Evolutionary conservation across 441 rosid species (phyloP), one percentile per base, ranked within the genome.

Genomic region (Omphalea diandra): DNA sequence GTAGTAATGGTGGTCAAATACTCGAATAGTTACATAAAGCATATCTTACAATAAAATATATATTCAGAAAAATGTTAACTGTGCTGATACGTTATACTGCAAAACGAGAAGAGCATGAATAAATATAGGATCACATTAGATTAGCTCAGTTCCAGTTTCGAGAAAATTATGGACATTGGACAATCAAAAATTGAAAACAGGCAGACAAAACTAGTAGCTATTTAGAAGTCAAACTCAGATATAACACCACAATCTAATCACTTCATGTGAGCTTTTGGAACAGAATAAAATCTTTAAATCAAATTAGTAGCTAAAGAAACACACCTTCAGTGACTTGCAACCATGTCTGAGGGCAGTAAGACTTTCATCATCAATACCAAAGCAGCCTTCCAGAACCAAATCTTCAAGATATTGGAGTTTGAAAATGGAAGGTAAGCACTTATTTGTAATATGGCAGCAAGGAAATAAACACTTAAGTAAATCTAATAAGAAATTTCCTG

Each of bases 311-410:
- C 75, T 4, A 55, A 31, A 6, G n/a, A 18, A 55, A 56, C 67
- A 55, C 78, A 94, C 98, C 96, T 90, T 90, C 12, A 90, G 72
- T 17, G 98, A 84, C 71, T 81, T 83, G 94, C 90, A 88, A 32
- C 83, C 84, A 74, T 84, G 88, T 60, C 67, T 80, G 63, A 86
- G 78, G 40, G 81, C 74, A 12, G 75, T 73, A 59, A 90, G 91
- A 76, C 82, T 62, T 55, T 90, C 89, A 79, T 88, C 96, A 63
- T 89, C 91, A 14, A 92, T 82, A 32, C 94, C 87, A 54, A 84
- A 90, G 75, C 98, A 94, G 14, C 98, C 98, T 82, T 94, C 88
- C 43, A 94, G 65, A 73, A 86, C 63, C 82, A 89, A 82, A 72
- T 91, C 90, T 80, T 94, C 97, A n/a, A 91, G 92, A 79, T 90